Evolutionary conservation across 2,329 filamentous ascomycete genomes (phyloP).

Genomic region (Paradendryphiella salina): DNA sequence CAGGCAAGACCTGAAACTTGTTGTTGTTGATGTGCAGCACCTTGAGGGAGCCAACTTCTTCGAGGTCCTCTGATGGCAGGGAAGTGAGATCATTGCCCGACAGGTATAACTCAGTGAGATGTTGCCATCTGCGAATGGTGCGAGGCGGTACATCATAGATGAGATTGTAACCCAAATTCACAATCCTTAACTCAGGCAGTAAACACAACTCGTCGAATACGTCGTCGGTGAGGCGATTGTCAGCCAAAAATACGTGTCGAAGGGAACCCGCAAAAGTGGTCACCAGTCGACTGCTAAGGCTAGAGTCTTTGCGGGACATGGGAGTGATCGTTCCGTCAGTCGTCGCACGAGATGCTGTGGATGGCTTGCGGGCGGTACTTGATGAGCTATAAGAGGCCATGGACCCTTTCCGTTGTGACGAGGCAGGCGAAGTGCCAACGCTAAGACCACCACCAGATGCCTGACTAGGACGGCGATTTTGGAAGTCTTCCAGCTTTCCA

Average conservation of each 20-base stretch:
- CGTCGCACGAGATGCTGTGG: slow-evolving; percentile 70
- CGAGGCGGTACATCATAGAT: slow-evolving; percentile 89
- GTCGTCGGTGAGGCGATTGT: slow-evolving; percentile 92
- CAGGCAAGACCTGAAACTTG: slow-evolving; percentile 94
- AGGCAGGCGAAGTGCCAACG: slow-evolving; percentile 71
- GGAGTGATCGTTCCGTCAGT: slow-evolving; percentile 63
- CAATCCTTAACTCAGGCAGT: slow-evolving; percentile 78
- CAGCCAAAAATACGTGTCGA: slow-evolving; percentile 82
- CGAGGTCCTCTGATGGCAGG: slow-evolving; percentile 88
- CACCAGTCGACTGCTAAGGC: slow-evolving; percentile 74
- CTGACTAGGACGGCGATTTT: slow-evolving; percentile 77
- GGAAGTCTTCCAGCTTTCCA: slow-evolving; percentile 64
- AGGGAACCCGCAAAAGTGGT: slow-evolving; percentile 89
- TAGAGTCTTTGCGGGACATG: slow-evolving; percentile 81
- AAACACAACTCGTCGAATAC: slow-evolving; percentile 89
- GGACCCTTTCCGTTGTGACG: slow-evolving; percentile 73
- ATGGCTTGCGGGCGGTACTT: slow-evolving; percentile 68
- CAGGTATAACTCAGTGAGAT: slow-evolving; percentile 87
- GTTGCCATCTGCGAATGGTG: slow-evolving; percentile 85
- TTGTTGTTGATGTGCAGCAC: slow-evolving; percentile 96
- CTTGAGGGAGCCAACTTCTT: slow-evolving; percentile 84
- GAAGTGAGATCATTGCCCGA: slow-evolving; percentile 94
- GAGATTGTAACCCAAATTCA: slow-evolving; percentile 95
- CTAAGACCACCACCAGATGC: slow-evolving; percentile 72
- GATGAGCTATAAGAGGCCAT: slow-evolving; percentile 73